Base-by-base conservation (phyloP, 2,329 filamentous ascomycete genomes). In the Cytospora piceae region DNA sequence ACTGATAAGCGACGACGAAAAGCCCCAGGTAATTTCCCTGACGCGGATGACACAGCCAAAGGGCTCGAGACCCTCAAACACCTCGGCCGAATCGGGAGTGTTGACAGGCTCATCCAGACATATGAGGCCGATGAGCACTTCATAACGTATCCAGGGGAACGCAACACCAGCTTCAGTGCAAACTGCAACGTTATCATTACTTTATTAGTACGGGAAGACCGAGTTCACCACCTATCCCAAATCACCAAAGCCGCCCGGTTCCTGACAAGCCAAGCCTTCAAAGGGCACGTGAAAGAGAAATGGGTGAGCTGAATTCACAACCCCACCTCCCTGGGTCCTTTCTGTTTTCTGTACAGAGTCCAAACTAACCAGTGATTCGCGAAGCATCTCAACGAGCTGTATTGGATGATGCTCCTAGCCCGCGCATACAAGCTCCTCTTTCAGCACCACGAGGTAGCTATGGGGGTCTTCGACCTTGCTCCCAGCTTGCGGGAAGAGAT, bases 91-190 rank as follows among this genome's bases (percentile, higher is more conserved):
- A 14, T 4, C 49, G n/a, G 17, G 9, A 27, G 49, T 52, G 24
- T 52, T 17, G n/a, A 52, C 20, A 24, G 49, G 8, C 49, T 52
- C 22, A 52, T 52, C n/a, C 49, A 52, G 9, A 52, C n/a, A 12
- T 52, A 52, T 27, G 49, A 52, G n/a, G n/a, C 49, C n/a, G 24
- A 27, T 52, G 49, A 52, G 24, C n/a, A 52, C n/a, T 52, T 52
- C 49, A 27, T 52, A 22, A 52, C 49, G n/a, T 52, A 52, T 15
- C 49, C 49, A 24, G 49, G 49, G 14, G 49, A 52, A 15, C 49
- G 49, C 49, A 52, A 52, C 14, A 1, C 49, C 49, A 52, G 49
- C n/a, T 27, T 52, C n/a, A 52, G 49, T 52, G 49, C 49, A 27
- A 52, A 52, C n/a, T 52, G 49, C 24, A 52, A 52, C 24, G 14